Conservation (phyloP, 1,284 basidiomycete species). For the Xerocomus minutiporus region DNA sequence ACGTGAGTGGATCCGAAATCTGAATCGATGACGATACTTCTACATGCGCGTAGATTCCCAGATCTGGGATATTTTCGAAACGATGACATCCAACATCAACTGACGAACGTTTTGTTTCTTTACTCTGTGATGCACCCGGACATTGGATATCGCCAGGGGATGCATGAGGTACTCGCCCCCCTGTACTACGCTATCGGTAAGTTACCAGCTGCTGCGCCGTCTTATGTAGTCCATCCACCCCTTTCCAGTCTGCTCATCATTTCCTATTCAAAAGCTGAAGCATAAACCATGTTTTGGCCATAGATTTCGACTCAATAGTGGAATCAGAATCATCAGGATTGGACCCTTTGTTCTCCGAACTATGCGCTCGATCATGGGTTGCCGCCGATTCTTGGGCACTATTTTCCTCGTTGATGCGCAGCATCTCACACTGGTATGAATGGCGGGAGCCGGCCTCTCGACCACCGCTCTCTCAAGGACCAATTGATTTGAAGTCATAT, state of each 20-base stretch:
- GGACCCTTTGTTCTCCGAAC: conserved; percentile 45
- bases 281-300: conserved; percentile 21
- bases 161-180: conserved; percentile 91
- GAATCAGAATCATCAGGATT: conserved; percentile 28
- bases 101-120: conserved; percentile 83
- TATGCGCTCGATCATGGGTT: conserved; percentile 66
- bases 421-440: conserved; percentile 81
- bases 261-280: conserved; percentile 24
- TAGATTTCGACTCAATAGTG: conserved; percentile 71
- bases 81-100: conserved; percentile 65
- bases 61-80: conserved; percentile 85
- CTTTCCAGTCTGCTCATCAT: conserved; percentile 16
- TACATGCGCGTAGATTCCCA: conserved; percentile 60
- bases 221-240: conserved; percentile 6
- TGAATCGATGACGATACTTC: conserved; percentile 3
- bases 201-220: conserved; percentile 8
- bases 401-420: conserved; percentile 75
- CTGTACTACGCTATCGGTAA: conserved; percentile 66
- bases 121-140: conserved; percentile 72
- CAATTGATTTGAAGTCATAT: conserved; percentile 53
- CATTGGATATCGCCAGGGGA: conserved; percentile 89
- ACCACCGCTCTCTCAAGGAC: conserved; percentile 42
- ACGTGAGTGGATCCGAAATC: conserved; percentile 52
- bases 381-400: conserved; percentile 83
- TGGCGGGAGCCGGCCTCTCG: conserved; percentile 61